Percentiles rank a stretch among this genome's conserved stretches.
phyloP scores from a whole-genome alignment of 305 asterid genomes.

The Fraxinus dipetala region DNA sequence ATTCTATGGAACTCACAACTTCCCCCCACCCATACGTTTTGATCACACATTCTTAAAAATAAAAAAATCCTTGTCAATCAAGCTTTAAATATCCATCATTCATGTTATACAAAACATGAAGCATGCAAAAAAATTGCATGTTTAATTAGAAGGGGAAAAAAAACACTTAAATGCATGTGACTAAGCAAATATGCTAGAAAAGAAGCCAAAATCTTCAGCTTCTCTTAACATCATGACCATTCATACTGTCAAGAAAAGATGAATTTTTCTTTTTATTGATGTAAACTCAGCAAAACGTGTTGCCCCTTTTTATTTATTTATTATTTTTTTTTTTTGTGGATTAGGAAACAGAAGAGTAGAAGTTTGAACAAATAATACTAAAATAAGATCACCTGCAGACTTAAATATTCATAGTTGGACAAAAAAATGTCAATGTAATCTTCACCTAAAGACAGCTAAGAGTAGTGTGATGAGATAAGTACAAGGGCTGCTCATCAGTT shows the following conservation, averaged over 20 bases:
- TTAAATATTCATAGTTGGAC: background rate
- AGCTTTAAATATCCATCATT: background rate
- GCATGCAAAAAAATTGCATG: background rate
- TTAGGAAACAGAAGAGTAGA: background rate
- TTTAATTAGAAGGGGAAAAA: background rate
- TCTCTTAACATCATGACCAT: background rate
- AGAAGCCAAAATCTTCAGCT: background rate
- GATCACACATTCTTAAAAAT: background rate
- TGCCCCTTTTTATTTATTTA: too few relatives aligned
- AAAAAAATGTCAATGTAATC: background rate
- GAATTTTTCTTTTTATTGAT: background rate
- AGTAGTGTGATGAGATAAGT: background rate
- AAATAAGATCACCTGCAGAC: background rate
- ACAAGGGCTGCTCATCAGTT: background rate
- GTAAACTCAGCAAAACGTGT: too few relatives aligned
- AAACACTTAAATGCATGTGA: background rate
- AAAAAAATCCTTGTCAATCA: background rate
- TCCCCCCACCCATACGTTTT: background rate
- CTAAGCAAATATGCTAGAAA: background rate
- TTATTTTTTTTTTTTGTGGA: too few relatives aligned
- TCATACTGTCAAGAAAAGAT: background rate
- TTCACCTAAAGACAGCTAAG: background rate
- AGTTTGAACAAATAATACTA: background rate
- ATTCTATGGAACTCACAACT: background rate
- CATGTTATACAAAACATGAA: background rate